Evolutionary conservation across 495 filamentous ascomycete species (phyloP).

Genomic region (Podospora bellae-mahoneyi): DNA sequence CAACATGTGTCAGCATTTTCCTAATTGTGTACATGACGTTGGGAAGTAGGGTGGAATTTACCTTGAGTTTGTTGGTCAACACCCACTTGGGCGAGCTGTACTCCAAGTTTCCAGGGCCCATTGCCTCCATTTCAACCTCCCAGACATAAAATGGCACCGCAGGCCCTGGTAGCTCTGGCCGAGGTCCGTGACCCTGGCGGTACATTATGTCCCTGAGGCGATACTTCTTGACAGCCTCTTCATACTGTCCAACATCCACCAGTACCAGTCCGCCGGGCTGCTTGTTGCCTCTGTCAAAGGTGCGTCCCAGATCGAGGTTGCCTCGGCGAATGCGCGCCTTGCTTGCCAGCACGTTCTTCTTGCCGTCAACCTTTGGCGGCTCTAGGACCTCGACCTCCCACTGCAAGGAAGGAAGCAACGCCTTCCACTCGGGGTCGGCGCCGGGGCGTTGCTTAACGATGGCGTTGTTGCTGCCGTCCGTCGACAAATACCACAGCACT

Average conservation of each 20-base stretch:
- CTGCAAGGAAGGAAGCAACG: neutral
- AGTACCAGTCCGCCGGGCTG: neutral
- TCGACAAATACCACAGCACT: neutral
- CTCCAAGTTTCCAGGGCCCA: neutral
- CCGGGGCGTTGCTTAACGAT: no score
- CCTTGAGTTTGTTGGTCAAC: neutral
- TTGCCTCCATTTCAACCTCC: neutral
- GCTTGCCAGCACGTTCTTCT: neutral
- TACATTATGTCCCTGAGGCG: neutral
- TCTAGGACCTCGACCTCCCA: neutral
- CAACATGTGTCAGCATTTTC: neutral
- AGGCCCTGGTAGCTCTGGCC: neutral
- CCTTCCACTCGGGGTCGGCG: constrained; percentile 1
- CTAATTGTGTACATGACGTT: neutral
- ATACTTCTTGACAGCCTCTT: neutral
- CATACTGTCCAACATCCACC: neutral
- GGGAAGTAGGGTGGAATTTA: neutral
- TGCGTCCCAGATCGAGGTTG: neutral
- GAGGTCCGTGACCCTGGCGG: neutral
- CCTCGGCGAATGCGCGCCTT: neutral
- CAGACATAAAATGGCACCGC: neutral
- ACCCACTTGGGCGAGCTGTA: neutral
- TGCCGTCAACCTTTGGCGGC: neutral
- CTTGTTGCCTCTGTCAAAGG: neutral
- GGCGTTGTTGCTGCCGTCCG: neutral